Evolutionary conservation across 2,329 filamentous ascomycete genomes (phyloP).

Genomic region (Acarospora socialis): DNA sequence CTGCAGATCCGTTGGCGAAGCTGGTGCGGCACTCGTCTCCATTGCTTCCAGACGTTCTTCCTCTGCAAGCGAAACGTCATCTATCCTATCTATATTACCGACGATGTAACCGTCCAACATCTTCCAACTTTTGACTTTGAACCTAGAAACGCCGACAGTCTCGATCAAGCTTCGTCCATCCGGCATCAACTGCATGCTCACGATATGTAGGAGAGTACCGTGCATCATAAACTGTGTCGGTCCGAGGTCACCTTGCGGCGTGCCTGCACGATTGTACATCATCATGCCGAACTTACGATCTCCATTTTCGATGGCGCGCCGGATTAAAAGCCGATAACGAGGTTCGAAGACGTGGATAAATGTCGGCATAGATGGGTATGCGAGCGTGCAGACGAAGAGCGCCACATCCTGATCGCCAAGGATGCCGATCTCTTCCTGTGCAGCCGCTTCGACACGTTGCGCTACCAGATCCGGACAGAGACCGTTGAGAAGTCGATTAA

Average conservation of each 20-base stretch:
- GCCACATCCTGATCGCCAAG: constrained; percentile 48
- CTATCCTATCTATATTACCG: constrained; percentile 59
- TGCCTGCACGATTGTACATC: constrained; percentile 45
- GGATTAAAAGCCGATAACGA: constrained; percentile 81
- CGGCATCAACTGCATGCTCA: constrained; percentile 56
- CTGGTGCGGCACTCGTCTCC: constrained; percentile 38
- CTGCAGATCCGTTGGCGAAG: constrained; percentile 15
- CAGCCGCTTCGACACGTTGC: constrained; percentile 39
- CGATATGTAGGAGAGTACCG: constrained; percentile 65
- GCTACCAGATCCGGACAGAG: constrained; percentile 57
- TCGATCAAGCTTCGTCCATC: constrained; percentile 76
- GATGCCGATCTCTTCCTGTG: constrained; percentile 42
- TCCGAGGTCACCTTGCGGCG: constrained; percentile 37
- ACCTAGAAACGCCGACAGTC: constrained; percentile 61
- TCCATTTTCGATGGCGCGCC: constrained; percentile 54
- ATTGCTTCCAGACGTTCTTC: constrained; percentile 63
- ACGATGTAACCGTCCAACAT: constrained; percentile 64
- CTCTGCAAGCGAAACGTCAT: constrained; percentile 68
- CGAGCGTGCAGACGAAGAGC: constrained; percentile 68
- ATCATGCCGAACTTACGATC: constrained; percentile 77
- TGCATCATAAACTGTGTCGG: constrained; percentile 51
- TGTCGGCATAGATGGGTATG: constrained; percentile 70
- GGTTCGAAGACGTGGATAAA: constrained; percentile 88
- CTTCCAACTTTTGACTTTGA: constrained; percentile 52
- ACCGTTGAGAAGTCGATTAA: constrained; percentile 48